Evolutionary conservation across 495 filamentous ascomycete genomes (phyloP), one percentile per base, ranked within the genome.

Genomic region (Penicillium herquei): DNA sequence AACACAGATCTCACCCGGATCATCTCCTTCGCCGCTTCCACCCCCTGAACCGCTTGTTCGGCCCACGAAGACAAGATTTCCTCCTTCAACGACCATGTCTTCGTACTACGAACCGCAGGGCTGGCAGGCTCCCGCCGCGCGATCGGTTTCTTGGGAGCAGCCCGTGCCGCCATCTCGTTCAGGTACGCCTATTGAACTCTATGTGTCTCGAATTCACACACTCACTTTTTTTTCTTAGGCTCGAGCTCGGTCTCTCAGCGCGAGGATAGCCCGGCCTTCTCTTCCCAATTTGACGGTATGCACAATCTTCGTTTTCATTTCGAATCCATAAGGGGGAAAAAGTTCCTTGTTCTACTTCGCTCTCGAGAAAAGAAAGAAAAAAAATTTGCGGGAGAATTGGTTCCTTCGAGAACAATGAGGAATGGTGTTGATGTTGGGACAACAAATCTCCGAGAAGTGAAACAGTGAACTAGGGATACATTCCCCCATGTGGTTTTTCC

Each of bases 201-300:
- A 26, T 31, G 39, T 47, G n/a, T 44, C 21, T 26, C 4, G 21
- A 26, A 26, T 26, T 26, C 47, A 43, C 66, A 65, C 70, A 74
- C 73, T 69, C 37, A 59, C 44, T 48, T 43, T 39, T 39, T 52
- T 47, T 31, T 33, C 13, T 18, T 30, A 94, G 88, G 90, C 68
- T 85, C 90, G 55, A 89, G 82, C 78, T 91, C 87, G 33, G 79
- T 84, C 56, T 83, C 86, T 65, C 88, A 91, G 57, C 84, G 84
- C 53, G 88, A 94, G 58, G 92, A 96, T 41, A 71, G 81, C 42
- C 74, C 83, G 52, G 93, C 93, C 49, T 98, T 98, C 70, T 78
- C 83, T 54, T 85, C 89, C 60, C 93, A 98, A 74, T 84, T 96
- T 70, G 93, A 97, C 79, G 91, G 91, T 96, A 89, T 64, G 76